Conservation (phyloP, 768 basidiomycete genomes). For the Lentinula guzmanii region DNA sequence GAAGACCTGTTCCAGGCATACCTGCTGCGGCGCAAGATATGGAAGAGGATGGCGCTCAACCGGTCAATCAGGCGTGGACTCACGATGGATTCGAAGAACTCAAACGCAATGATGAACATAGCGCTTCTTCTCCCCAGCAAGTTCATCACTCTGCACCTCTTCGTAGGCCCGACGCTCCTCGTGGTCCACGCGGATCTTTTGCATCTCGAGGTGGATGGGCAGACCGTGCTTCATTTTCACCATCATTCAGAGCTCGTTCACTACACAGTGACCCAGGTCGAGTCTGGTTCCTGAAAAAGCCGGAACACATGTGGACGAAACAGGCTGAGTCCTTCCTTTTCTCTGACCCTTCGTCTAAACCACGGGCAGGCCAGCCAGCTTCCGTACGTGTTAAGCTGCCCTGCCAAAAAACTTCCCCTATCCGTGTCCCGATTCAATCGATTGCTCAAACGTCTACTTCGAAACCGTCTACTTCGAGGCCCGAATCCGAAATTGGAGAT, state of each 20-base stretch:
- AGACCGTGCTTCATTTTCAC: conserved; percentile 37
- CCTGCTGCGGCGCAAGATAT: conserved; percentile 9
- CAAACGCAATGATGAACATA: conserved; percentile 63
- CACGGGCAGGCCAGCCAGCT: conserved; percentile 49
- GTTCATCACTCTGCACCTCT: conserved; percentile 23
- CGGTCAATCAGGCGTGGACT: conserved; percentile 68
- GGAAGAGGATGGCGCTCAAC: conserved; percentile 22
- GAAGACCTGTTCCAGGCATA: conserved; percentile 11
- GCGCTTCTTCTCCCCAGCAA: conserved; percentile 18
- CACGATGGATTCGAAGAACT: conserved; percentile 90
- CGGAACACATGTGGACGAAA: conserved; percentile 80
- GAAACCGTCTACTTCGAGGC: conserved; percentile 13
- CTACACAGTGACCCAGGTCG: conserved; percentile 32
- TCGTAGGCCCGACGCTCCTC: conserved; percentile 31
- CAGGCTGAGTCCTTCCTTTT: conserved; percentile 73
- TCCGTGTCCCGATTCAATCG: conserved; percentile 28
- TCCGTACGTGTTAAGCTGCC: conserved; percentile 62
- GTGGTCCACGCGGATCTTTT: conserved; percentile 40
- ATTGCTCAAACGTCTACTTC: conserved; percentile 15
- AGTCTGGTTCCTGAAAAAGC: conserved; percentile 70
- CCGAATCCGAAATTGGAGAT: conserved; percentile 35
- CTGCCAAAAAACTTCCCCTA: conserved; percentile 34
- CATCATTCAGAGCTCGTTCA: conserved; percentile 23
- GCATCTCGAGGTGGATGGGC: conserved; percentile 40
- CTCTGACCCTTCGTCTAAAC: conserved; percentile 52